Base-by-base conservation (phyloP, 2,329 filamentous ascomycete species). In the Talaromyces sp. region DNA sequence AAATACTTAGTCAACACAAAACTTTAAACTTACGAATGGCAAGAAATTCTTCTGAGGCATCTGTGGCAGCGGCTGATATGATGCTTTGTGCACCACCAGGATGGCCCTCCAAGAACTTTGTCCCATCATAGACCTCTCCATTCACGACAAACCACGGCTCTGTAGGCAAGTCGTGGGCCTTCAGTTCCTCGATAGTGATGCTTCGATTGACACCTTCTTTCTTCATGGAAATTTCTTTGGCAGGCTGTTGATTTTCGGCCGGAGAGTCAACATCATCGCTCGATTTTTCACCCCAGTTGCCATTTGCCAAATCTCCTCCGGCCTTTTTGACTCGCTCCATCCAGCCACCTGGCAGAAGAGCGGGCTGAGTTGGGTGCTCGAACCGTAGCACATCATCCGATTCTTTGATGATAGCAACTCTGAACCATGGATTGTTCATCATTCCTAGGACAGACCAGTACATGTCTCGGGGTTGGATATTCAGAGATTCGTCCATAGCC, bases 341-440 rank as follows among this genome's bases (percentile, higher is more conserved):
- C 92, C 92, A 97, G 0, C 92, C 92, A 14, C 90, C 90, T 0
- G 88, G 82, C 65, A 88, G 87, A 41, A 91, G 74, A 0, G 88
- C 87, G 7, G 92, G 90, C 64, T 92, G 88, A 2, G 91, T 95
- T 0, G 92, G 92, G 67, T 97, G 92, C 72, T 96, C 92, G 66
- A 97, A 97, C 6, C 85, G 81, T 48, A 96, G 75, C 8, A 70
- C 74, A 17, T 84, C 79, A 0, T 80, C 81, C 2, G 14, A 17
- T 62, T 92, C 87, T 59, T 86, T 87, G 57, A 85, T 84, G 58
- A 97, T 89, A 1, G 87, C 85, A 0, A 97, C 83, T 5, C 92
- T 83, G 73, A 89, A 97, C 92, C 92, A 97, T 0, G 91, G 90
- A 67, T 96, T 96, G 75, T 96, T 96, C 92, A 97, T 96, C 92